Percentiles rank a stretch among this genome's conserved stretches.
Conservation (phyloP, 306 rosid genomes). For the Malus orientalis region DNA sequence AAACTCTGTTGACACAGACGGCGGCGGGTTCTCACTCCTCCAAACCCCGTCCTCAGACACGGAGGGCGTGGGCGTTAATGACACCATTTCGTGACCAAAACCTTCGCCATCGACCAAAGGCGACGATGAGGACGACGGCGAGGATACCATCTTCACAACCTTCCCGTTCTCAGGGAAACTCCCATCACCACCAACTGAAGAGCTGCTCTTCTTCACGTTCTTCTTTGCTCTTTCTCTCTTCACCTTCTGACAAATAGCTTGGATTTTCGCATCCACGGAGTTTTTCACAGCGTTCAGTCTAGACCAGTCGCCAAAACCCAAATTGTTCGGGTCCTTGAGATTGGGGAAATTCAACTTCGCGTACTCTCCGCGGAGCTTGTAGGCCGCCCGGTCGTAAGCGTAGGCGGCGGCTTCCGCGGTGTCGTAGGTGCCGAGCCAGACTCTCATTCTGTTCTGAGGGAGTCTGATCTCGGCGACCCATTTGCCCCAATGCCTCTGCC, state of each 20-base stretch:
- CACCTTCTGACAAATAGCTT: constrained; percentile 79
- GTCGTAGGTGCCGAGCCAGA: constrained; percentile 92
- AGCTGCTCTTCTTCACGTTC: constrained; percentile 32
- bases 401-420: constrained; percentile 93
- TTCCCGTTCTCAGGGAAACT: constrained; percentile 1
- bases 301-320: constrained; percentile 51
- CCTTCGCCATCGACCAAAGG: constrained; percentile 17
- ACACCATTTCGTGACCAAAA: constrained; percentile 33
- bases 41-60: constrained; percentile 55
- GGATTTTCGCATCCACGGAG: constrained; percentile 79
- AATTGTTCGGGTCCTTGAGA: constrained; percentile 48
- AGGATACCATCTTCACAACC: constrained; percentile 4
- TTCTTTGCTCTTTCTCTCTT: constrained; percentile 64
- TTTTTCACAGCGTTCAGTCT: constrained; percentile 56
- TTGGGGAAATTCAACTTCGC: constrained; percentile 92
- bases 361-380: constrained; percentile 87
- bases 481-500: constrained; percentile 99
- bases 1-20: constrained; percentile 38
- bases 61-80: constrained; percentile 2
- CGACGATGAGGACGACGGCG: constrained; percentile 27
- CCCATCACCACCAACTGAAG: not conserved
- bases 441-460: constrained; percentile 95
- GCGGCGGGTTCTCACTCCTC: constrained; percentile 42
- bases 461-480: constrained; percentile 98
- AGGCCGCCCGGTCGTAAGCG: constrained; percentile 94